Conservation (phyloP, 2,329 filamentous ascomycete genomes). For the Aspergillus brasiliensis region DNA sequence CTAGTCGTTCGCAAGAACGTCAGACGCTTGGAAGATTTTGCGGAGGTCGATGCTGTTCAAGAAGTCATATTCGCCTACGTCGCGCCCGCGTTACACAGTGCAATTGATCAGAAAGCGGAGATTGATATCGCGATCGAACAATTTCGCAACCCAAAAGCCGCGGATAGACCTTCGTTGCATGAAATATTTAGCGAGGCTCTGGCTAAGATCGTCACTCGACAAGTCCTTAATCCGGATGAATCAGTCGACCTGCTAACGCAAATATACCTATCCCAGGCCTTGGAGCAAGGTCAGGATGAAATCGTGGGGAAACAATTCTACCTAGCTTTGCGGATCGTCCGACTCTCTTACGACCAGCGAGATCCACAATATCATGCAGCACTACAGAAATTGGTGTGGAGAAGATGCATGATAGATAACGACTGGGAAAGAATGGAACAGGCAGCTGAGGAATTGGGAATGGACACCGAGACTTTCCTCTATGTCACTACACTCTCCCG, state of each 20-base stretch:
- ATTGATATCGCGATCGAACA: conserved; percentile 73
- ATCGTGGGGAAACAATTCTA: conserved; percentile 68
- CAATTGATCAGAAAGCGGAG: conserved; percentile 78
- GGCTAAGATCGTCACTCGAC: conserved; percentile 68
- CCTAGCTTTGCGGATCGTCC: conserved; percentile 64
- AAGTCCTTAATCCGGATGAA: conserved; percentile 62
- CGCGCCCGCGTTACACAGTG: conserved; percentile 65
- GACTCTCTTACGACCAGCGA: conserved; percentile 57
- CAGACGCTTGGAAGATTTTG: conserved; percentile 61
- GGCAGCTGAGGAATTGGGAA: conserved; percentile 72
- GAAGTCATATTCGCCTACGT: conserved; percentile 74
- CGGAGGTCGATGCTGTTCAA: conserved; percentile 76
- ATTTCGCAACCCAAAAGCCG: conserved; percentile 57
- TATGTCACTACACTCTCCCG: conserved; percentile 68
- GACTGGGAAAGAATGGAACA: conserved; percentile 82
- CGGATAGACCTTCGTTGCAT: conserved; percentile 66
- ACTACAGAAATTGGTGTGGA: conserved; percentile 67
- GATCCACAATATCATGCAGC: conserved; percentile 39
- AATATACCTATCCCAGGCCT: conserved; percentile 58
- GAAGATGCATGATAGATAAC: conserved; percentile 79
- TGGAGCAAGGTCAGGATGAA: conserved; percentile 50
- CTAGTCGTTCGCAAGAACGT: conserved; percentile 49
- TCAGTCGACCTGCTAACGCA: conserved; percentile 72
- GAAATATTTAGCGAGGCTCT: conserved; percentile 73
- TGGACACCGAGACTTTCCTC: conserved; percentile 64